Base-by-base conservation (phyloP, 169 alveolate genomes). In the Pseudocohnilembus persalinus region DNA sequence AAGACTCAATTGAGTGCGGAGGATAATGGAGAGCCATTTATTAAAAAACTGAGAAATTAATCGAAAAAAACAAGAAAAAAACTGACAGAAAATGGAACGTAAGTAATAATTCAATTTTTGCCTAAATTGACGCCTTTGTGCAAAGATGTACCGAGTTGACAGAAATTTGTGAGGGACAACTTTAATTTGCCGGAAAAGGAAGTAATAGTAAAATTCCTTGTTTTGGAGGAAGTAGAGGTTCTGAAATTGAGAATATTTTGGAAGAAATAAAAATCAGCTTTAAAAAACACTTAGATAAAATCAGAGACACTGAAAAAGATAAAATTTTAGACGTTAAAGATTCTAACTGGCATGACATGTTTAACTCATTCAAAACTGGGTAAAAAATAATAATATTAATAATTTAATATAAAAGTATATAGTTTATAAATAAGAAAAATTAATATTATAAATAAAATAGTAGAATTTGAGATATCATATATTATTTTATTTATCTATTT, bases 91-190 rank as follows among this genome's bases (percentile, higher is more conserved):
- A 94, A 73, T 96, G 97, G 94, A 96, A 96, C 74, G 96, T 94
- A 73, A 94, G 96, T 30, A 96, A 93, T 35, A 98, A 98, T 74
- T 93, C 98, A 26, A 97, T 97, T 35, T 98, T 98, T 84, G 98
- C 98, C 65, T 98, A 97, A 93, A 96, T 97, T 82, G 99, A 98
- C 84, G 99, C 99, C n/a, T 98, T 97, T 87, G 98, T 97, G 77
- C 96, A 97, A 88, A 93, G 99, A 76, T 98, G 99, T 88, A 90
- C 96, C 82, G 99, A 98, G 77, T 95, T 97, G 31, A 94, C 94
- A 76, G 99, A 98, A 88, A 97, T 98, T 63, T 96, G 98, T 82
- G 97, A 94, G 84, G 98, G 98, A 29, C 96, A 96, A 92, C 91
- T 94, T 27, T 96, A 97, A 91, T 98, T 98, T 88, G 98, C 98